These are phyloP conservation scores for Kwoniella dejecticola DNA, from an alignment of 768 basidiomycete species.

Conservation along the genomic window DNA sequence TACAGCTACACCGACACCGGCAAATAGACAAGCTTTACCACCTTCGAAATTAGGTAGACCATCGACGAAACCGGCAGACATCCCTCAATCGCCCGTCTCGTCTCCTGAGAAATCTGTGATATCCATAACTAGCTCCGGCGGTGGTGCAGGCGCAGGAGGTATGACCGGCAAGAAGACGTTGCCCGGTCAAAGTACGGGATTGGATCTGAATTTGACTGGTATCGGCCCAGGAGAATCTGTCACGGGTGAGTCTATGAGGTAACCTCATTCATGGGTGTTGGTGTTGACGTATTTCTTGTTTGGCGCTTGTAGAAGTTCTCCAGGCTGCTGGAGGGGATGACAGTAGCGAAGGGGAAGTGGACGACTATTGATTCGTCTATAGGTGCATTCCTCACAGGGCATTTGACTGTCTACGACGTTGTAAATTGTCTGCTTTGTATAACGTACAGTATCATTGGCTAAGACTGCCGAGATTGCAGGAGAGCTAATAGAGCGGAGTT, in stretches of 20 bases:
- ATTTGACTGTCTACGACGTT: too few species aligned
- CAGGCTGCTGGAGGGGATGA: constrained; percentile 15
- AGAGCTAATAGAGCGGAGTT: too few species aligned
- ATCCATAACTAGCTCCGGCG: constrained; percentile 8
- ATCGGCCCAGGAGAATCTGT: background rate
- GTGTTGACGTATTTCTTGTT: background rate
- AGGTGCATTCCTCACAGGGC: too few species aligned
- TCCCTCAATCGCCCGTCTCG: constrained; percentile 2
- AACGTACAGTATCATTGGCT: too few species aligned
- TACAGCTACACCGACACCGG: constrained; percentile 20
- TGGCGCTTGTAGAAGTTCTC: background rate
- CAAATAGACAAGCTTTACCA: constrained; percentile 26
- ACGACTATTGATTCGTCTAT: constrained; percentile 14
- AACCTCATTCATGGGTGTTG: background rate
- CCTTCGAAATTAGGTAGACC: constrained; percentile 47
- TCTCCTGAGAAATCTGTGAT: constrained; percentile 23
- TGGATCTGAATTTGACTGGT: background rate
- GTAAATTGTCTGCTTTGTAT: too few species aligned
- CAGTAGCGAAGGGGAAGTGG: constrained; percentile 18
- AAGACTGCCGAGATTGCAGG: too few species aligned
- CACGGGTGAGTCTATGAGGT: background rate
- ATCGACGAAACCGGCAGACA: constrained; percentile 26
- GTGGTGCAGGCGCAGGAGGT: constrained; percentile 6
- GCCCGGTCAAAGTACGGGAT: constrained; percentile 12
- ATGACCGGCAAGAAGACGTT: constrained; percentile 18